Conservation (phyloP, 805 yeast genomes). For the Metschnikowia koreensis region DNA sequence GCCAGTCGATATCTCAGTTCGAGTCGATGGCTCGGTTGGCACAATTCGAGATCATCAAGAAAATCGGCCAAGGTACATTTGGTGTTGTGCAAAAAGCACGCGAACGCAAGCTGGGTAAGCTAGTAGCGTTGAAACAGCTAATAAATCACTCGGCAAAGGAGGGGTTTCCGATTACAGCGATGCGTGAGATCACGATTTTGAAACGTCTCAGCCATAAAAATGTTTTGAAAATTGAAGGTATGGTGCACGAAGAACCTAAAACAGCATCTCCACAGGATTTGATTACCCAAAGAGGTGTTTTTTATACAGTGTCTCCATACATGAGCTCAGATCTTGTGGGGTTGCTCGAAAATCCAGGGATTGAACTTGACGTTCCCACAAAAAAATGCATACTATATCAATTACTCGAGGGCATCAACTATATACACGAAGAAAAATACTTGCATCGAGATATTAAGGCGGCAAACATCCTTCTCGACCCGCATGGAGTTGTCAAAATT, state of each 20-base stretch:
- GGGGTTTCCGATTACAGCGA: constrained; percentile 91
- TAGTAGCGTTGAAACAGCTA: constrained; percentile 86
- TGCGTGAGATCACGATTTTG: constrained; percentile 84
- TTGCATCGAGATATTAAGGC: constrained; percentile 93
- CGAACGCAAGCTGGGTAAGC: constrained; percentile 47
- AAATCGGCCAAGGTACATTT: constrained; percentile 46
- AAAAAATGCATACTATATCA: constrained; percentile 83
- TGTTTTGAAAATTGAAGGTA: constrained; percentile 73
- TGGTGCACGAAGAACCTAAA: constrained; percentile 54
- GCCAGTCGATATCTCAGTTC: constrained; percentile 24
- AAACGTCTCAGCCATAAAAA: constrained; percentile 68
- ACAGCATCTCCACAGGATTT: constrained; percentile 32
- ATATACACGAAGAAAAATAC: constrained; percentile 60
- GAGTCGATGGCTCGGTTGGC: constrained; percentile 32
- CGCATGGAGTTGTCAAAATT: constrained; percentile 73
- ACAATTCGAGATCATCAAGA: constrained; percentile 34
- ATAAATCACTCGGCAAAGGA: constrained; percentile 75
- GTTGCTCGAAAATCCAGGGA: constrained; percentile 72
- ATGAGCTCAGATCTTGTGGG: constrained; percentile 94
- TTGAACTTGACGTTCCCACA: constrained; percentile 58
- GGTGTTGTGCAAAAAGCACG: constrained; percentile 82
- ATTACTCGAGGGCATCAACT: constrained; percentile 74
- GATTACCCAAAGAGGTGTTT: constrained; percentile 43
- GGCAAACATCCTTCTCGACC: constrained; percentile 85
- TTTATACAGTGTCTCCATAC: constrained; percentile 89